Percentiles rank a stretch among this genome's conserved stretches.
Evolutionary conservation across 441 rosid species (phyloP).

Genomic region (Codiaeum variegatum): DNA sequence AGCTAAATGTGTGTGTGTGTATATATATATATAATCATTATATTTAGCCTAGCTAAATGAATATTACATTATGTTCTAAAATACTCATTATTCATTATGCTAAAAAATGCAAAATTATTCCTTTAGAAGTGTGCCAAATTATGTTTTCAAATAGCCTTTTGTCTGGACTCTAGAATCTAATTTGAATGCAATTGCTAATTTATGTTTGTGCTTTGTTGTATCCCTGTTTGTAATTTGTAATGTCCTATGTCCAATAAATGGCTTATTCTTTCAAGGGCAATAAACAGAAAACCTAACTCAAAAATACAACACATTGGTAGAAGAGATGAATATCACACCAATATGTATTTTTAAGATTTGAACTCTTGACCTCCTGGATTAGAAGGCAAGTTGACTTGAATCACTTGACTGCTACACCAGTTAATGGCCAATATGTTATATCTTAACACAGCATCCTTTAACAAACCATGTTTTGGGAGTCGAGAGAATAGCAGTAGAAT

Average conservation of each 20-base stretch:
- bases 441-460: neutral
- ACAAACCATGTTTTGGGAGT: neutral
- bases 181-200: neutral
- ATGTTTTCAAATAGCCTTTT: neutral
- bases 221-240: constrained; percentile 2
- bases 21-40: too few species aligned
- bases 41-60: neutral
- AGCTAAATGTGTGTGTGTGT: neutral
- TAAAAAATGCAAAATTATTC: neutral
- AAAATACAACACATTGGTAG: neutral
- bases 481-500: neutral
- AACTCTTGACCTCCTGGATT: neutral
- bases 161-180: neutral
- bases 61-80: neutral
- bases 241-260: neutral
- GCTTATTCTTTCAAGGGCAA: neutral
- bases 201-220: constrained; percentile 2
- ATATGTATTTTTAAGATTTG: neutral
- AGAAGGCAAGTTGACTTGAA: neutral
- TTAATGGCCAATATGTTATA: neutral
- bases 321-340: neutral
- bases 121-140: neutral
- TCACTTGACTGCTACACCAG: neutral
- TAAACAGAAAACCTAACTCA: neutral
- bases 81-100: neutral